These are phyloP conservation scores for Rhinocladiella similis DNA, from an alignment of 2,329 filamentous ascomycete genomes.

Conservation along the genomic window DNA sequence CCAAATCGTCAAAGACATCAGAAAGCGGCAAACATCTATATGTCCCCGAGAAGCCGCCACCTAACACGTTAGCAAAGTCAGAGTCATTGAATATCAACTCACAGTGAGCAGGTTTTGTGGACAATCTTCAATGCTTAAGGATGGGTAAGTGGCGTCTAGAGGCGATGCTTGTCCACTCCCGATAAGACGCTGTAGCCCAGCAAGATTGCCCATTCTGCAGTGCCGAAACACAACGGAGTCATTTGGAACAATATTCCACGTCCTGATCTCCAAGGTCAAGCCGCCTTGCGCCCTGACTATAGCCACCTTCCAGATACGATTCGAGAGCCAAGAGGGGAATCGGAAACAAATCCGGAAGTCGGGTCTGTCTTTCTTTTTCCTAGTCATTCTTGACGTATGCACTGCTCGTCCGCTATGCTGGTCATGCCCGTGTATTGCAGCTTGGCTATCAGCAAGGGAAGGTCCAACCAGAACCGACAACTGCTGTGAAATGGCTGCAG, in stretches of 20 bases:
- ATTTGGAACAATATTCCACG: slow-evolving; percentile 1
- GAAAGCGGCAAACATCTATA: not conserved
- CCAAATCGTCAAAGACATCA: not conserved
- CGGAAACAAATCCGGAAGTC: not conserved
- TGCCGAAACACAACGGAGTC: slow-evolving; percentile 4
- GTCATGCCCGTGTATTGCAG: too few species aligned
- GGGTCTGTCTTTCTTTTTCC: not conserved
- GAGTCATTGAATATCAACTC: not conserved
- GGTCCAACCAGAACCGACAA: not conserved
- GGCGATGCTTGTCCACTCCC: slow-evolving; percentile 1
- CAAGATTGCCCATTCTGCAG: slow-evolving; percentile 2
- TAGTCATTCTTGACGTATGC: not conserved
- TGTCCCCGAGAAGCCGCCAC: not conserved
- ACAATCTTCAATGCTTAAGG: not conserved
- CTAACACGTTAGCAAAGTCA: not conserved
- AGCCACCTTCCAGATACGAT: slow-evolving; percentile 4
- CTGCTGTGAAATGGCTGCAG: not conserved
- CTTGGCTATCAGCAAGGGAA: too few species aligned
- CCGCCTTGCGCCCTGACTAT: not conserved
- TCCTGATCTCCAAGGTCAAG: slow-evolving; percentile 6
- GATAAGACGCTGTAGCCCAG: slow-evolving; percentile 4
- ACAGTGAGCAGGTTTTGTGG: not conserved
- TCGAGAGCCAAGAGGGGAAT: slow-evolving; percentile 4
- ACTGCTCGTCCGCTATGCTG: not conserved
- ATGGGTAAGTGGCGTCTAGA: too few species aligned